A percentile compares a stretch with the other conserved stretches of the same genome.
phyloP scores from a whole-genome alignment of 768 basidiomycete species.

The Lentinula guzmanii region DNA sequence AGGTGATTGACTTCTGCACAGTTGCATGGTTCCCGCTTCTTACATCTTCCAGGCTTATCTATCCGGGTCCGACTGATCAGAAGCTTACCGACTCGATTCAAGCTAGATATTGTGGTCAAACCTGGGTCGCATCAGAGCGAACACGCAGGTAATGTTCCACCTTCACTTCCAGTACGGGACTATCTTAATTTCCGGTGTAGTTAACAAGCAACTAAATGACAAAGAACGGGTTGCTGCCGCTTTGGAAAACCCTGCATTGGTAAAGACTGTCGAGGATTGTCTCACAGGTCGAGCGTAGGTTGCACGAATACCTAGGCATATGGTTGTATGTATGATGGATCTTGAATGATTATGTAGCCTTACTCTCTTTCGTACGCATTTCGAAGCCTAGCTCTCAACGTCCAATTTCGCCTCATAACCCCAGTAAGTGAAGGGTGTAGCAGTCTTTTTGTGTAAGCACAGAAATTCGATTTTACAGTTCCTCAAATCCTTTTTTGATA shows the following conservation, averaged over 20 bases:
- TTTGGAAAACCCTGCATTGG: conserved; percentile 81
- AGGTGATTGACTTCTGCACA: conserved; percentile 38
- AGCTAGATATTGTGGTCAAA: conserved; percentile 89
- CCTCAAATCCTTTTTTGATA: no score
- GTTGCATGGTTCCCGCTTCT: conserved; percentile 6
- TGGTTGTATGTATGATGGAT: not conserved
- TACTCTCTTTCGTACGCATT: no score
- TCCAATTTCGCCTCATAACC: no score
- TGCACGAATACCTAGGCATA: not conserved
- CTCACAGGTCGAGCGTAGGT: conserved; percentile 19
- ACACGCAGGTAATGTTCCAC: conserved; percentile 56
- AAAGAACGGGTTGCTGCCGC: conserved; percentile 98
- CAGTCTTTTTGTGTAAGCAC: no score
- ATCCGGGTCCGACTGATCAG: conserved; percentile 88
- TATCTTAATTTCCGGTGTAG: conserved; percentile 30
- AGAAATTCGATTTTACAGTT: no score
- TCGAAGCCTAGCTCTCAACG: no score
- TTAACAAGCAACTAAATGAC: conserved; percentile 98
- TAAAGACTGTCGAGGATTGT: conserved; percentile 85
- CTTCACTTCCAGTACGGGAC: not conserved
- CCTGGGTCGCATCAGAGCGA: conserved; percentile 97
- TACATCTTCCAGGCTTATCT: conserved; percentile 64
- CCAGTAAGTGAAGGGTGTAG: no score
- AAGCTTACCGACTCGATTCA: conserved; percentile 87
- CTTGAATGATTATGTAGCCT: not conserved